phyloP scores from a whole-genome alignment of 345 rosid genomes.

The Carallia brachiata region DNA sequence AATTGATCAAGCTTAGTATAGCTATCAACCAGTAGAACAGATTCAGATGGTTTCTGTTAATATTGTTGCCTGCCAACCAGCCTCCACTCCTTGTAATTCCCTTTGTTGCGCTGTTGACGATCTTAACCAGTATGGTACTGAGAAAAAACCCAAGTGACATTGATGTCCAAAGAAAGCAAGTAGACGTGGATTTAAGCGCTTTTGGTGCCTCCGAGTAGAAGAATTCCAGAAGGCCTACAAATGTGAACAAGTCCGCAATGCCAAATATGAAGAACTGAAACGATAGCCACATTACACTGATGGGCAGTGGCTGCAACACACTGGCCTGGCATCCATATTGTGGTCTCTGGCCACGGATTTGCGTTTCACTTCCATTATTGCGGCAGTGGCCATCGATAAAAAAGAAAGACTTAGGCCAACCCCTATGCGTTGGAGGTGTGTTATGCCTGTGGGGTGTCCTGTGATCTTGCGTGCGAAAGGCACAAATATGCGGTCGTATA shows the following conservation, averaged over 20 bases:
- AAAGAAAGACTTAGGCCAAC: conserved; percentile 48
- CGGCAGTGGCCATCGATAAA: conserved; percentile 47
- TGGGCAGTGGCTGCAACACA: conserved; percentile 39
- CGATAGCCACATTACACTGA: conserved; percentile 51
- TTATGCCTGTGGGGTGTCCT: conserved; percentile 45
- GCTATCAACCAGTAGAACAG: conserved; percentile 51
- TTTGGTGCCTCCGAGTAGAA: conserved; percentile 61
- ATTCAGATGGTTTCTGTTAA: conserved; percentile 56
- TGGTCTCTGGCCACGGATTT: conserved; percentile 43
- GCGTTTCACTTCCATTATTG: conserved; percentile 49
- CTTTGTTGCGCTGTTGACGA: conserved; percentile 40
- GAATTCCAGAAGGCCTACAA: conserved; percentile 52
- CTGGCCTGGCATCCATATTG: conserved; percentile 50
- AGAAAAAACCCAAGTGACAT: conserved; percentile 53
- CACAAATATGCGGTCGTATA: conserved; percentile 46
- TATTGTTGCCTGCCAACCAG: conserved; percentile 60
- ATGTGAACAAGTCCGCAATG: conserved; percentile 53
- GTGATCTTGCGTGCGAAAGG: conserved; percentile 46
- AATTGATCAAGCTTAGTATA: conserved; percentile 44
- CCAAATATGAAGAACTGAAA: conserved; percentile 60
- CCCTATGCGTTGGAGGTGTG: conserved; percentile 58
- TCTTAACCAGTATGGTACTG: conserved; percentile 44
- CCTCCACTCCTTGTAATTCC: conserved; percentile 37
- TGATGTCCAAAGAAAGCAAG: conserved; percentile 57
- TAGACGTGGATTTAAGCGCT: conserved; percentile 39